phyloP scores from a whole-genome alignment of 129 eudicot species.

The Artemisia annua region DNA sequence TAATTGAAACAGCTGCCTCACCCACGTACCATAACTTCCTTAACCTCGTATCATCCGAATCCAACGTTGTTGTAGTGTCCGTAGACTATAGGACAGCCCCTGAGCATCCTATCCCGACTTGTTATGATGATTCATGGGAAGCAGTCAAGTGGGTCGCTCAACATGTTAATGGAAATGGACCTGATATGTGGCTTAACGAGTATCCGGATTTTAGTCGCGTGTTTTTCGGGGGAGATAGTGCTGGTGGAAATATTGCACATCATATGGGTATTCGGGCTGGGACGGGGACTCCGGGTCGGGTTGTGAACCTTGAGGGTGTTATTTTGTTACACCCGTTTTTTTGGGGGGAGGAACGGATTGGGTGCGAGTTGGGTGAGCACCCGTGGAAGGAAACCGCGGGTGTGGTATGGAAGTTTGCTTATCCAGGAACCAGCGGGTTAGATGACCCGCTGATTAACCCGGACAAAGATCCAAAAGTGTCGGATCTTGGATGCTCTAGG shows the following conservation, averaged over 20 bases:
- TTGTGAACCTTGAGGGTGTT: conserved; percentile 30
- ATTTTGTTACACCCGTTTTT: conserved; percentile 52
- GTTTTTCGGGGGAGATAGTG: conserved; percentile 45
- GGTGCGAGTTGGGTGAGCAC: conserved; percentile 7
- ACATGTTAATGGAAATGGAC: conserved; percentile 25
- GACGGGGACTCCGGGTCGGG: not conserved
- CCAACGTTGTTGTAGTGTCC: too few species aligned
- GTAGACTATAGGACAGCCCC: too few species aligned
- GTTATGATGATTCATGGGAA: too few species aligned
- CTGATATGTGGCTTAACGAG: conserved; percentile 36
- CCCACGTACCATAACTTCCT: too few species aligned
- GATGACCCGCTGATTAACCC: conserved; percentile 23
- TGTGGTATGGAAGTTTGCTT: conserved; percentile 4
- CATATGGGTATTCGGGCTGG: conserved; percentile 41
- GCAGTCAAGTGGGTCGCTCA: not conserved
- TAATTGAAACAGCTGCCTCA: too few species aligned
- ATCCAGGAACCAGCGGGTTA: not conserved
- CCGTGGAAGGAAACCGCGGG: not conserved
- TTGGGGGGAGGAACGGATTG: conserved; percentile 40
- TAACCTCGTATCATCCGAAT: too few species aligned
- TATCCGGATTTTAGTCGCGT: conserved; percentile 32
- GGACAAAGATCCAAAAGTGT: not conserved
- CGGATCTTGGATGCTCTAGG: not conserved
- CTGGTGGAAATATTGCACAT: conserved; percentile 50
- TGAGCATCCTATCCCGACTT: too few species aligned